These are phyloP conservation scores for Pseudocercospora ulei DNA, from an alignment of 2,329 filamentous ascomycete species.

Conservation along the genomic window DNA sequence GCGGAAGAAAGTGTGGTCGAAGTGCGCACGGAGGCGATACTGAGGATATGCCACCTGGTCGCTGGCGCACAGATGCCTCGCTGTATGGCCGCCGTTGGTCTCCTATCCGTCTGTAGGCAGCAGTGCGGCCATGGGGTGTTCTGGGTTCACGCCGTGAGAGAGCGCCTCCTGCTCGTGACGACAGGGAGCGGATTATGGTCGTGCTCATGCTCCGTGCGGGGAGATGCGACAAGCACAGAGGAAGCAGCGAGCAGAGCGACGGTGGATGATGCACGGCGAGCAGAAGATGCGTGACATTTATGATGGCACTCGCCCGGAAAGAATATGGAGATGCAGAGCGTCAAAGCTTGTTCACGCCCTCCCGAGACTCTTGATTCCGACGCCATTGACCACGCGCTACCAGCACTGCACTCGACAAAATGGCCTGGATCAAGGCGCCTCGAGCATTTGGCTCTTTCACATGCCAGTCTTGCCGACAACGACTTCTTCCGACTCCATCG, in stretches of 20 bases:
- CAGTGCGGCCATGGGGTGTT: slow-evolving; percentile 40
- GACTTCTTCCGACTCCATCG: slow-evolving; percentile 21
- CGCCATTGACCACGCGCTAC: neutral
- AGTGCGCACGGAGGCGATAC: slow-evolving; percentile 34
- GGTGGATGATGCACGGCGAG: slow-evolving; percentile 5
- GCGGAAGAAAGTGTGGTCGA: slow-evolving; percentile 39
- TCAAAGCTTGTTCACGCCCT: neutral
- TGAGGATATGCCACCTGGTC: slow-evolving; percentile 22
- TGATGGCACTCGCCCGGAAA: slow-evolving; percentile 8
- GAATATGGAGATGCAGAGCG: neutral
- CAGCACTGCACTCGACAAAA: slow-evolving; percentile 7
- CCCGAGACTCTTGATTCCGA: slow-evolving; percentile 3
- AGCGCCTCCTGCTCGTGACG: slow-evolving; percentile 36
- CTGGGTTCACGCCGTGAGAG: slow-evolving; percentile 35
- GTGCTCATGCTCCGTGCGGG: slow-evolving; percentile 39
- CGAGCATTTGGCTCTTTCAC: slow-evolving; percentile 31
- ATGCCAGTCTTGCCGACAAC: slow-evolving; percentile 36
- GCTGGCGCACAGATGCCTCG: slow-evolving; percentile 27
- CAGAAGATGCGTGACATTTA: slow-evolving; percentile 6
- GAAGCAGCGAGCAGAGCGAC: slow-evolving; percentile 8
- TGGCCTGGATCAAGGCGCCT: slow-evolving; percentile 22
- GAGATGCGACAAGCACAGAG: slow-evolving; percentile 7
- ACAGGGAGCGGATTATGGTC: slow-evolving; percentile 35
- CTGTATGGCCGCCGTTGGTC: slow-evolving; percentile 25
- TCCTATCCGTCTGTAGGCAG: slow-evolving; percentile 43